A percentile compares a stretch with the other conserved stretches of the same genome.
Evolutionary conservation across 2,329 filamentous ascomycete species (phyloP).

Genomic region (Pseudodiploospora longispora): DNA sequence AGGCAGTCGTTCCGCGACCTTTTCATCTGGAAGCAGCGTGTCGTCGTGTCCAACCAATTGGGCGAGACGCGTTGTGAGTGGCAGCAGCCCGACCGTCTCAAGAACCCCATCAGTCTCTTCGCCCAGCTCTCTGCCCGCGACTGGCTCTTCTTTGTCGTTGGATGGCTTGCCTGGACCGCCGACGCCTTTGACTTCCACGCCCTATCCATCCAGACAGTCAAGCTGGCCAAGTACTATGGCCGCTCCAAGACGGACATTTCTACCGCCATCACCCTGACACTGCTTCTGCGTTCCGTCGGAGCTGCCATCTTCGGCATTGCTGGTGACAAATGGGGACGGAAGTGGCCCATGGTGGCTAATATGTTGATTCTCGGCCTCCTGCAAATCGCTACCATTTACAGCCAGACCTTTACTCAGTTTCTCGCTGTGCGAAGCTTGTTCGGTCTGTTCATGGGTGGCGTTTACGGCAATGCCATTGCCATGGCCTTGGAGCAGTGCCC

Average conservation of each 20-base stretch:
- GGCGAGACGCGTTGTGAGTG: constrained; percentile 62
- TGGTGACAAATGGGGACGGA: constrained; percentile 71
- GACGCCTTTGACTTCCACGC: constrained; percentile 83
- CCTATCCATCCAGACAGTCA: constrained; percentile 68
- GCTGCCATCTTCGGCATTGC: constrained; percentile 69
- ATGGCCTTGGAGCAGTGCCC: constrained; percentile 71
- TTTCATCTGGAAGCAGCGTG: constrained; percentile 67
- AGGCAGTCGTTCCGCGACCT: constrained; percentile 57
- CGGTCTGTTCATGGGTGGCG: constrained; percentile 73
- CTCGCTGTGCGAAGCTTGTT: constrained; percentile 67
- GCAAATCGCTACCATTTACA: constrained; percentile 71
- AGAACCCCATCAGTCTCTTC: constrained; percentile 64
- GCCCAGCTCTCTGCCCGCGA: constrained; percentile 54
- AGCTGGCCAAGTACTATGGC: constrained; percentile 48
- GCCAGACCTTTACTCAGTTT: constrained; percentile 62
- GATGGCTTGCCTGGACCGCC: constrained; percentile 68
- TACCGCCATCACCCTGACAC: constrained; percentile 66
- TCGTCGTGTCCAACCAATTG: constrained; percentile 55
- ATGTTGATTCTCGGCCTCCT: constrained; percentile 62
- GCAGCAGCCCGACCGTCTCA: constrained; percentile 56
- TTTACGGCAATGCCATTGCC: constrained; percentile 70
- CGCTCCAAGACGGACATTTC: constrained; percentile 57
- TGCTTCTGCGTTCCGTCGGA: constrained; percentile 67
- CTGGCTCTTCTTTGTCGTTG: constrained; percentile 71
- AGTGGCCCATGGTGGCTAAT: constrained; percentile 77